Evolutionary conservation across 179 eudicot species (phyloP), one percentile per base, ranked within the genome.

Genomic region (Beta lomatogona): DNA sequence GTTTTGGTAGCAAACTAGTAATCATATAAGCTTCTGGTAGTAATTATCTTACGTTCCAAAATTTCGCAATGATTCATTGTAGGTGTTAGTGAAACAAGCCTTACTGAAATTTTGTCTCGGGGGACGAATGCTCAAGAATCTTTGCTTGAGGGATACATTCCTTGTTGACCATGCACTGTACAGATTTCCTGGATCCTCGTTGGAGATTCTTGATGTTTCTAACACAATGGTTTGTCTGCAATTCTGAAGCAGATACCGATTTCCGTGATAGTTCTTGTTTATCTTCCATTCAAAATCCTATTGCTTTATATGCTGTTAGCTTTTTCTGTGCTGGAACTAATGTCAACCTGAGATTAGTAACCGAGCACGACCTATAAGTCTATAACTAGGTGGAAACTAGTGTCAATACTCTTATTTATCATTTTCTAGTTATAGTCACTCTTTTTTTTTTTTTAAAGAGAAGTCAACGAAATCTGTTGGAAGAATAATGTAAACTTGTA

Each of bases 121-220:
- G 45, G 88, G 88, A 28, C 79, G 73, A 63, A 80, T 77, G 86
- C 82, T 95, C 65, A 92, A 86, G 89, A 88, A 89, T 86, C 95
- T 95, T 45, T 93, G 95, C 85, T 78, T 95, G 82, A 91, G 95
- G 79, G 94, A 89, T 79, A 91, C 90, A 82, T 81, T 77, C 59
- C 83, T 88, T 69, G 88, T 67, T 79, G 95, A 91, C 55, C 70
- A 80, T 31, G 87, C 88, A 67, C 84, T 95, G 52, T 82, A 77
- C 85, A 83, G 76, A 48, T 89, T 92, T 79, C 71, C 78, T 73
- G 97, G 99, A 68, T 86, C 81, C 69, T 87, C 88, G 75, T 86
- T 95, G 85, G 92, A 93, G 88, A 87, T 86, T 92, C 98, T 95
- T 83, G 94, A 93, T 87, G 91, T 95, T 83, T 91, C 95, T 73